Evolutionary conservation across 192 early-diverging fungal species (phyloP), one percentile per base, ranked within the genome.

Genomic region (Mortierella alpina): DNA sequence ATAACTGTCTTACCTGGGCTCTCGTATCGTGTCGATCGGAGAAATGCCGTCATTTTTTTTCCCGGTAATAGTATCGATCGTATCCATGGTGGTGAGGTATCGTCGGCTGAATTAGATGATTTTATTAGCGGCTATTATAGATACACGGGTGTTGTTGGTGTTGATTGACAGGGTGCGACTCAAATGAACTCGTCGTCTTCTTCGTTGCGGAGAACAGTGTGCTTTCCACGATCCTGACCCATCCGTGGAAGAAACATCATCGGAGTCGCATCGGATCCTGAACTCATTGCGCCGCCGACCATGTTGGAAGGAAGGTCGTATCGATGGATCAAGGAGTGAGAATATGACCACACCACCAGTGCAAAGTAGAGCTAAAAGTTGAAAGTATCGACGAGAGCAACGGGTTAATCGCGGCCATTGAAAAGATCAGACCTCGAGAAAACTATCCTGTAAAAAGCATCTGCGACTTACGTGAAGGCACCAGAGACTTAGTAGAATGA

Each of bases 201-300:
- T 22, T 79, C 31, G 52, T 79, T 79, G 18, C 65, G 76, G 39
- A 79, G 69, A 44, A 66, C 52, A 7, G 76, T 50, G 22, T 79
- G 76, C 46, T 79, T 79, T 72, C 76, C 76, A 49, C 76, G 68
- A 22, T 79, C 76, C 69, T 79, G 76, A 40, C 76, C 69, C 40
- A 79, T 60, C 23, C 76, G 50, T 10, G 76, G 69, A 42, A 79
- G 64, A 44, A 70, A 79, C 59, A 66, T 79, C 76, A 79, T 79
- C 7, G 76, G 76, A 51, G 76, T 72, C 39, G 76, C 48, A 47
- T 79, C 76, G 17, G 76, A 79, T 72, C 76, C 76, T 17, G 76
- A 63, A 5, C 52, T 59, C 59, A 72, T 66, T 8, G 59, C 65
- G 60, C 76, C 76, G 12, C 76, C 69, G 10, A 79, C 76, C 76